phyloP scores from a whole-genome alignment of 140 eudicot genomes.

The Cichorium intybus region DNA sequence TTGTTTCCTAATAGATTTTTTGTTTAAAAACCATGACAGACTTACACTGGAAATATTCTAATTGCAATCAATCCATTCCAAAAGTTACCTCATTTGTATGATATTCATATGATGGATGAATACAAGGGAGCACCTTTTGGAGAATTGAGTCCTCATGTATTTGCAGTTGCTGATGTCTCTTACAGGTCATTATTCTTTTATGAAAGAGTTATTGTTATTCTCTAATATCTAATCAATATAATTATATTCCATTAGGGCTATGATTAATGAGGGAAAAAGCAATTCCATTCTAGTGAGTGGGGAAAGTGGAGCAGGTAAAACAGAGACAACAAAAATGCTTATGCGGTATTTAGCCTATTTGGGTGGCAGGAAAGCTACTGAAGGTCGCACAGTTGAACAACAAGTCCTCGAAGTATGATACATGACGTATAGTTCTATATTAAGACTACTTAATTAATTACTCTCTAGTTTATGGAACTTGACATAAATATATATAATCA shows the following conservation, averaged over 20 bases:
- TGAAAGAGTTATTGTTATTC: neutral
- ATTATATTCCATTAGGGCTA: slow-evolving; percentile 77
- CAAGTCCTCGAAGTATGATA: slow-evolving; percentile 99
- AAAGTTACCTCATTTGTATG: slow-evolving; percentile 90
- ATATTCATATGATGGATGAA: slow-evolving; percentile 91
- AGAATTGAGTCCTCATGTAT: slow-evolving; percentile 97
- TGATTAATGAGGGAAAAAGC: slow-evolving; percentile 87
- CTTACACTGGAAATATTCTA: slow-evolving; percentile 94
- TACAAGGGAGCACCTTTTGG: slow-evolving; percentile 96
- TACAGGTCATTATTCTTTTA: slow-evolving; percentile 57
- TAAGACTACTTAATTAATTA: slow-evolving; percentile 21
- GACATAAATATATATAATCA: slow-evolving; percentile 8
- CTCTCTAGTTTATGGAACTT: slow-evolving; percentile 11
- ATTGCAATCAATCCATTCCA: slow-evolving; percentile 97
- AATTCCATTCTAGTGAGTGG: slow-evolving; percentile 98
- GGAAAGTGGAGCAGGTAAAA: slow-evolving; percentile 99
- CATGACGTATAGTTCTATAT: slow-evolving; percentile 39
- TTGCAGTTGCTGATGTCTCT: slow-evolving; percentile 98
- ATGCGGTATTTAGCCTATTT: slow-evolving; percentile 92
- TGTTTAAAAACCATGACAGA: slow-evolving; percentile 47
- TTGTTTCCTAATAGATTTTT: slow-evolving; percentile 7
- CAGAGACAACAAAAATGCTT: slow-evolving; percentile 99
- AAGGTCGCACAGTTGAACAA: slow-evolving; percentile 99
- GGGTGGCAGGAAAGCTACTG: slow-evolving; percentile 97
- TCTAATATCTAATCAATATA: too few species aligned